phyloP scores from a whole-genome alignment of 2,329 filamentous ascomycete species.

The Hypoxylon sp. region DNA sequence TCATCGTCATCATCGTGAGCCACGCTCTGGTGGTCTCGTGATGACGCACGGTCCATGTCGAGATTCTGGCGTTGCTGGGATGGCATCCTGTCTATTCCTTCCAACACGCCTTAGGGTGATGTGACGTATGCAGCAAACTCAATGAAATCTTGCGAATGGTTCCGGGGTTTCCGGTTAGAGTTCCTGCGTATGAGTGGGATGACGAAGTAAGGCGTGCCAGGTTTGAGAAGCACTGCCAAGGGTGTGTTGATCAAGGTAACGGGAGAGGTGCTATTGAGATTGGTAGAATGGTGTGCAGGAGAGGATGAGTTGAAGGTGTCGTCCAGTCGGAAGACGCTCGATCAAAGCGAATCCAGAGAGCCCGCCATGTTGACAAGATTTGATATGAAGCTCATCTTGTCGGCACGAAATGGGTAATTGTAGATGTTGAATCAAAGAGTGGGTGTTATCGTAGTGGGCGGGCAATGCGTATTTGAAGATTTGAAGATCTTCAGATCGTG shows the following conservation, averaged over 20 bases:
- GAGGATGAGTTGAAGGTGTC: slow-evolving; percentile 18
- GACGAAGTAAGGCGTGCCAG: not conserved
- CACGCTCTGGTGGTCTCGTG: slow-evolving; percentile 14
- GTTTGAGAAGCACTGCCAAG: not conserved
- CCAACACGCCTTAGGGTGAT: slow-evolving; percentile 4
- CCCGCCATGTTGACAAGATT: slow-evolving; percentile 37
- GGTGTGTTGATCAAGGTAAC: not conserved
- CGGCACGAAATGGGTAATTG: not conserved
- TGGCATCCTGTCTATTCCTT: slow-evolving; percentile 20
- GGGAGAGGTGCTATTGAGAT: not conserved
- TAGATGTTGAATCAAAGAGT: slow-evolving; percentile 11
- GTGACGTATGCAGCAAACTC: slow-evolving; percentile 24
- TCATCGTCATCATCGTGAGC: slow-evolving; percentile 21
- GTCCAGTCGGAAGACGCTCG: slow-evolving; percentile 30
- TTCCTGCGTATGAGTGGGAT: not conserved
- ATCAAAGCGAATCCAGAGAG: slow-evolving; percentile 40
- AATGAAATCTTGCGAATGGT: slow-evolving; percentile 1
- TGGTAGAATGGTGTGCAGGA: slow-evolving; percentile 4
- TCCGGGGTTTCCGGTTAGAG: not conserved
- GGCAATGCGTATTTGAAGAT: slow-evolving; percentile 17
- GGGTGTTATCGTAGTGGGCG: not conserved
- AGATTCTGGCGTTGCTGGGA: slow-evolving; percentile 9
- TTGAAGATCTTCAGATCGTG: not conserved
- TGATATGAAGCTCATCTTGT: slow-evolving; percentile 33
- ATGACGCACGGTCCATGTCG: slow-evolving; percentile 2